phyloP scores from a whole-genome alignment of 148 eudicot species.

The Fagopyrum tataricum region DNA sequence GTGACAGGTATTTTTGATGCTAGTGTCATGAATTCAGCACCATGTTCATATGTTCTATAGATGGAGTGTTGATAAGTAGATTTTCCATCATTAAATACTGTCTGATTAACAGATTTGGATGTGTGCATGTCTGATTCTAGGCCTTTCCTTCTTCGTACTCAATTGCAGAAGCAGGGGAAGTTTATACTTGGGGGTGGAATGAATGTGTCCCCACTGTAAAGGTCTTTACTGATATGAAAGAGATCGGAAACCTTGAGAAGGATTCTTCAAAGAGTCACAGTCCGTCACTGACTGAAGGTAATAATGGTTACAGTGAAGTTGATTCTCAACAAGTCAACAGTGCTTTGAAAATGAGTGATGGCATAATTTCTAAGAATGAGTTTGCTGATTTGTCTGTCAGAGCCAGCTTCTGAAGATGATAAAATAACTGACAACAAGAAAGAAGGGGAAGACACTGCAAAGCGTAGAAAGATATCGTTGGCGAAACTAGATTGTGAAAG shows the following conservation, averaged over 20 bases:
- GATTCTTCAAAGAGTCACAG: slow-evolving; percentile 36
- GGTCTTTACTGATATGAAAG: slow-evolving; percentile 53
- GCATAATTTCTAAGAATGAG: not conserved
- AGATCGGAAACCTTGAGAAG: slow-evolving; percentile 36
- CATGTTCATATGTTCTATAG: slow-evolving; percentile 6
- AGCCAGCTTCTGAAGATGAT: slow-evolving; percentile 22
- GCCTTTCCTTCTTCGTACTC: not conserved
- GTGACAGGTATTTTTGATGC: slow-evolving; percentile 54
- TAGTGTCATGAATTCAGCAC: too few species aligned
- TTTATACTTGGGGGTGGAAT: slow-evolving; percentile 98
- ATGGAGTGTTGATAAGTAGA: not conserved
- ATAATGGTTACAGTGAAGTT: not conserved
- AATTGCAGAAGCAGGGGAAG: slow-evolving; percentile 54
- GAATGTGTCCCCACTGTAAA: slow-evolving; percentile 91
- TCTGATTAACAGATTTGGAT: too few species aligned
- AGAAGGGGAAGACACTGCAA: slow-evolving; percentile 57
- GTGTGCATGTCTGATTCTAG: too few species aligned
- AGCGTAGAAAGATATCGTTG: slow-evolving; percentile 67
- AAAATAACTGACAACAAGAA: slow-evolving; percentile 21
- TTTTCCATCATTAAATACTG: not conserved
- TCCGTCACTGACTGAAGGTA: slow-evolving; percentile 35
- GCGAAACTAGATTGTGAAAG: slow-evolving; percentile 62
- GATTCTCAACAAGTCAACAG: too few species aligned
- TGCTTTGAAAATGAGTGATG: too few species aligned
- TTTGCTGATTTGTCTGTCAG: not conserved